phyloP scores from a whole-genome alignment of 1,139 yeast species.

The Diutina catenulata region DNA sequence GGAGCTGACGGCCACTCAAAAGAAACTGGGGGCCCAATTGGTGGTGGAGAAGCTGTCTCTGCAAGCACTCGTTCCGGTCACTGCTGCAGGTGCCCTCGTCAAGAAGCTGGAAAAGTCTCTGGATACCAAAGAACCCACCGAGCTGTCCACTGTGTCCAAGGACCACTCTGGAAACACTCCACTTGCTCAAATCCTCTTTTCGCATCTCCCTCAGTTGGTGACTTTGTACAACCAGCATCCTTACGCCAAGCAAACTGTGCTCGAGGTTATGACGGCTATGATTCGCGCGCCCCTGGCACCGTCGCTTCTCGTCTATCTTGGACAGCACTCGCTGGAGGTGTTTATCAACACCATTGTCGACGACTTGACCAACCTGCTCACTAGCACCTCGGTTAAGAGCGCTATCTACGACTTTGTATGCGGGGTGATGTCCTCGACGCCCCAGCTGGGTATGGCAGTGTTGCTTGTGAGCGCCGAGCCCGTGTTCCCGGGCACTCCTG shows the following conservation, averaged over 20 bases:
- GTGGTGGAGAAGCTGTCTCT: too few relatives aligned
- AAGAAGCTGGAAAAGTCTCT: too few relatives aligned
- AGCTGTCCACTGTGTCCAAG: too few relatives aligned
- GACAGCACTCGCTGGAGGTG: slow-evolving; percentile 47
- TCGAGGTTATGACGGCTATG: slow-evolving; percentile 49
- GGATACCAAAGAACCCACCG: background rate
- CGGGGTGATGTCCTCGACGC: slow-evolving; percentile 58
- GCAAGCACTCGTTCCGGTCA: too few relatives aligned
- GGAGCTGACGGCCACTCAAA: too few relatives aligned
- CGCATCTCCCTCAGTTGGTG: slow-evolving; percentile 45
- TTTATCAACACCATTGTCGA: slow-evolving; percentile 46
- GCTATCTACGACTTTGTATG: slow-evolving; percentile 61
- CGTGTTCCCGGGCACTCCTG: background rate
- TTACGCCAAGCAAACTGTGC: slow-evolving; percentile 36
- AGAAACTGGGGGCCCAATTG: too few relatives aligned
- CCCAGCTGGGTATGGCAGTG: slow-evolving; percentile 77
- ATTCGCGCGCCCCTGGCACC: slow-evolving; percentile 54
- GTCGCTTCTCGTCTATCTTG: slow-evolving; percentile 72
- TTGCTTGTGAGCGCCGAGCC: slow-evolving; percentile 54
- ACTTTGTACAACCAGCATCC: slow-evolving; percentile 43
- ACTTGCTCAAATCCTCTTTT: slow-evolving; percentile 26
- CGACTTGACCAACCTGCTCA: slow-evolving; percentile 52
- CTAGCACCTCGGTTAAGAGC: slow-evolving; percentile 43
- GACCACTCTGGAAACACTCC: too few relatives aligned
- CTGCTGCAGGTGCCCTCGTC: too few relatives aligned